Base-by-base conservation (phyloP, 345 rosid species). In the Bruguiera sexangula region DNA sequence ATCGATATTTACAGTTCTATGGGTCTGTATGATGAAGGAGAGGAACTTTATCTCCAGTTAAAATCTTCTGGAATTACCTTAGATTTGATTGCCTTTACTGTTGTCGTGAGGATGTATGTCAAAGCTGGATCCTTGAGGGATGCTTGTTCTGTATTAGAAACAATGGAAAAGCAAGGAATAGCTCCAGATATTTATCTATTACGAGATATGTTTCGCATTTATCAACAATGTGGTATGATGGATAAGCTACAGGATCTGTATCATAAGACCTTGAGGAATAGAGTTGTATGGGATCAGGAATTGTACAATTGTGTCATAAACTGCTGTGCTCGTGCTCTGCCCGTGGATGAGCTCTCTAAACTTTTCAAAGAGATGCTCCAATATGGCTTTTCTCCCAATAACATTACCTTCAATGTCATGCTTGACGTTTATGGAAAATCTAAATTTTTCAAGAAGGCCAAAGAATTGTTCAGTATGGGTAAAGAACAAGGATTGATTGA, bases 351-450 rank as follows among this genome's bases (percentile, higher is more conserved):
- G 78, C 92, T 91, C 67, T 84, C 96, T 32, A 77, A 83, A 76
- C 81, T 88, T 77, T 89, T 91, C 66, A 82, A 81, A 62, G 93
- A 85, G 74, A 93, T 93, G 96, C 81, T 86, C 76, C 84, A 79
- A 24, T 31, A 31, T 46, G 91, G 97, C 54, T 89, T 88, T 72
- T 62, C 83, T 73, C 98, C 97, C 24, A 86, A 79, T 62, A 83
- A 87, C 19, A 64, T 85, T 50, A 87, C 97, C 62, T 83, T 83
- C 72, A 93, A 85, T 74, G 85, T 83, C 79, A 86, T 93, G 89
- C 93, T 91, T 56, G 82, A 89, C 73, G 86, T 86, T 58, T 91
- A 86, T 73, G 98, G 94, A 62, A 93, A 91, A 84, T 84, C 98
- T 67, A 88, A 85, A 81, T 86, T 76, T 52, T 91, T 91, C 83